Percentiles rank a stretch among this genome's conserved stretches.
These are phyloP conservation scores for Fusarium ambrosium DNA, from an alignment of 2,329 filamentous ascomycete genomes.

Conservation along the genomic window DNA sequence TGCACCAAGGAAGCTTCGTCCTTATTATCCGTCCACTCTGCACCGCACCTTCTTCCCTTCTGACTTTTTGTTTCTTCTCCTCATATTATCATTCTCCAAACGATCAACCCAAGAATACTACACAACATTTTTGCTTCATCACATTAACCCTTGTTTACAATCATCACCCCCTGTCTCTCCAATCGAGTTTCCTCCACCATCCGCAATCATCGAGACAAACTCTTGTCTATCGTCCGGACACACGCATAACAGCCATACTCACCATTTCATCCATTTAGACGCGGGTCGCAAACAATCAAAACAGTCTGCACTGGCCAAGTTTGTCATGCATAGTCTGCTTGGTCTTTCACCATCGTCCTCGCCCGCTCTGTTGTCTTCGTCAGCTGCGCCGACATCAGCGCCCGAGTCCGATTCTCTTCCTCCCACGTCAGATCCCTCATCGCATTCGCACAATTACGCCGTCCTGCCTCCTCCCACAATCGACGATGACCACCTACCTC, in stretches of 20 bases:
- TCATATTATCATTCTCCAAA: slow-evolving; percentile 29
- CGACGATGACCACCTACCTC: slow-evolving; percentile 49
- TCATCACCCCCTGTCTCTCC: slow-evolving; percentile 9
- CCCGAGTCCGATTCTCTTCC: slow-evolving; percentile 27
- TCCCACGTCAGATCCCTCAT: slow-evolving; percentile 48
- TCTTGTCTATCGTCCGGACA: slow-evolving; percentile 18
- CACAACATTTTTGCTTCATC: slow-evolving; percentile 17
- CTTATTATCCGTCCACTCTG: slow-evolving; percentile 40
- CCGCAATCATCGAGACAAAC: slow-evolving; percentile 15
- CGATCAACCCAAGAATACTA: slow-evolving; percentile 22
- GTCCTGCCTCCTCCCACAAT: slow-evolving; percentile 52
- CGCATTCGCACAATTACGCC: slow-evolving; percentile 48
- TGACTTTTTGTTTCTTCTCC: slow-evolving; percentile 19
- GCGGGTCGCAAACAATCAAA: slow-evolving; percentile 54
- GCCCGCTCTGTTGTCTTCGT: slow-evolving; percentile 45
- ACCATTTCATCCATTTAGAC: slow-evolving; percentile 41
- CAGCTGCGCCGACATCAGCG: slow-evolving; percentile 48
- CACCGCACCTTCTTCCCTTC: slow-evolving; percentile 9
- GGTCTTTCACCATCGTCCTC: slow-evolving; percentile 48
- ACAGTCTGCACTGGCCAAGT: slow-evolving; percentile 59
- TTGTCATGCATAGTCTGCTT: slow-evolving; percentile 61
- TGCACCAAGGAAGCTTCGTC: not conserved
- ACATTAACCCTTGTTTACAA: slow-evolving; percentile 10
- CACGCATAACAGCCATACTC: slow-evolving; percentile 19
- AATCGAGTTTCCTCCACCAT: slow-evolving; percentile 2